Conservation (phyloP, 148 eudicot species). For the Camellia japonica region DNA sequence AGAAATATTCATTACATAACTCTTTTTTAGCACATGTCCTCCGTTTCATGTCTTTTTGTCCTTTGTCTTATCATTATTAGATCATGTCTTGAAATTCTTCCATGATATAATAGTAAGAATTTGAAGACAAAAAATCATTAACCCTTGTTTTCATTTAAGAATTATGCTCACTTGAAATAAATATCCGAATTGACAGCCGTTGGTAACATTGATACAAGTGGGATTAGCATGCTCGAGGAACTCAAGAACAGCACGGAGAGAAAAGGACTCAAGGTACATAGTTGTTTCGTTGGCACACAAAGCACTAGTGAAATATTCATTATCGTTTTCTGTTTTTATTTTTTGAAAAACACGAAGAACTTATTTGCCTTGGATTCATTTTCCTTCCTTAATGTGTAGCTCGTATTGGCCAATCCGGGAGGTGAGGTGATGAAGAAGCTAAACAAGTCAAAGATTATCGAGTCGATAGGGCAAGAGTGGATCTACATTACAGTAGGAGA, state of each 20-base stretch:
- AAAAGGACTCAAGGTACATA: slow-evolving; percentile 69
- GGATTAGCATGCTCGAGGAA: slow-evolving; percentile 91
- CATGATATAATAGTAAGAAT: too few species aligned
- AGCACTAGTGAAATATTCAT: too few species aligned
- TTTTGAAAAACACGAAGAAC: too few species aligned
- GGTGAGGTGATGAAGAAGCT: slow-evolving; percentile 97
- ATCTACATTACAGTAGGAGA: slow-evolving; percentile 84
- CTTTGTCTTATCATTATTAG: too few species aligned
- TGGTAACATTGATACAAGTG: slow-evolving; percentile 85
- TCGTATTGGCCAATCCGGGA: slow-evolving; percentile 79
- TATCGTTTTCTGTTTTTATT: too few species aligned
- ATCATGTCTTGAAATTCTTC: too few species aligned
- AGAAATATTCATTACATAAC: neutral
- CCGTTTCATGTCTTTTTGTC: too few species aligned
- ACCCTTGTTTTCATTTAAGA: neutral
- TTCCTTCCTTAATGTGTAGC: slow-evolving; percentile 26
- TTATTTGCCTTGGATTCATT: neutral
- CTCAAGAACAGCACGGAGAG: slow-evolving; percentile 68
- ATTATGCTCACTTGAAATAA: neutral
- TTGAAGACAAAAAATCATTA: too few species aligned
- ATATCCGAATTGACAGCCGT: slow-evolving; percentile 48
- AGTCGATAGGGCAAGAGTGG: slow-evolving; percentile 78
- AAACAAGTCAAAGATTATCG: slow-evolving; percentile 65
- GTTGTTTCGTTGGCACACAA: too few species aligned
- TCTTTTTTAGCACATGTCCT: neutral